phyloP scores from a whole-genome alignment of 192 early-diverging fungal species.

The Kappamyces sp. region DNA sequence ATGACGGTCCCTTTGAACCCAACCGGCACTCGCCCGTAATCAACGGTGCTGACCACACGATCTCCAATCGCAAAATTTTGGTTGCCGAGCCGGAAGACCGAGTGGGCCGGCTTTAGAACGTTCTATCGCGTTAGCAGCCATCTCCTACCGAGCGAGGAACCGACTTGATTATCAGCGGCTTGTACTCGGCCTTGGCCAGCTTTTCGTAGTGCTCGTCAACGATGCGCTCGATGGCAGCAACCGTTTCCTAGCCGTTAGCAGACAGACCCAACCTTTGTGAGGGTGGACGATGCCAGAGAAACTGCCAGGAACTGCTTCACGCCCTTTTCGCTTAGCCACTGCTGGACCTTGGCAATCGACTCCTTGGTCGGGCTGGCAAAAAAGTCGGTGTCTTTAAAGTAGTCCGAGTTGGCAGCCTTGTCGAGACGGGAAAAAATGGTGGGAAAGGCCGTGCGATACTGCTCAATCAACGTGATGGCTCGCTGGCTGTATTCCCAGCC shows the following conservation, averaged over 20 bases:
- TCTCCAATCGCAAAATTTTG: conserved; percentile 85
- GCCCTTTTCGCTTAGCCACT: conserved; percentile 57
- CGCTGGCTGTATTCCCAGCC: conserved; percentile 83
- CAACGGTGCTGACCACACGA: conserved; percentile 69
- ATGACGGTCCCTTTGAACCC: conserved; percentile 81
- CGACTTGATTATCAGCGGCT: conserved; percentile 33
- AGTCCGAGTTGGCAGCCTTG: conserved; percentile 33
- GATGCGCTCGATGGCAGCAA: conserved; percentile 51
- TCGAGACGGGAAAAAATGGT: conserved; percentile 45
- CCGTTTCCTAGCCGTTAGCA: conserved; percentile 36
- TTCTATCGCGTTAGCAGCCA: conserved; percentile 42
- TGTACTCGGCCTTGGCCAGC: conserved; percentile 16
- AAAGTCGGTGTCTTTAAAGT: conserved; percentile 58
- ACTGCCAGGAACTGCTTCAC: conserved; percentile 62
- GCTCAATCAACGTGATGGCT: conserved; percentile 65
- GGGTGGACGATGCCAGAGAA: conserved; percentile 50
- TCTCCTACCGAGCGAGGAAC: conserved; percentile 31
- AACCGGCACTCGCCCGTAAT: conserved; percentile 69
- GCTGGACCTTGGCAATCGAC: conserved; percentile 50
- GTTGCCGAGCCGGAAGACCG: conserved; percentile 57
- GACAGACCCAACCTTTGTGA: conserved; percentile 52
- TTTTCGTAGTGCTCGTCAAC: conserved; percentile 41
- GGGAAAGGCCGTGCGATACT: conserved; percentile 66
- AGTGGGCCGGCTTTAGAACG: conserved; percentile 75
- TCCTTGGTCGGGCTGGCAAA: conserved; percentile 38